A percentile compares a stretch with the other conserved stretches of the same genome.
Evolutionary conservation across 257 asterid species (phyloP).

Genomic region (Solanum paucissectum): DNA sequence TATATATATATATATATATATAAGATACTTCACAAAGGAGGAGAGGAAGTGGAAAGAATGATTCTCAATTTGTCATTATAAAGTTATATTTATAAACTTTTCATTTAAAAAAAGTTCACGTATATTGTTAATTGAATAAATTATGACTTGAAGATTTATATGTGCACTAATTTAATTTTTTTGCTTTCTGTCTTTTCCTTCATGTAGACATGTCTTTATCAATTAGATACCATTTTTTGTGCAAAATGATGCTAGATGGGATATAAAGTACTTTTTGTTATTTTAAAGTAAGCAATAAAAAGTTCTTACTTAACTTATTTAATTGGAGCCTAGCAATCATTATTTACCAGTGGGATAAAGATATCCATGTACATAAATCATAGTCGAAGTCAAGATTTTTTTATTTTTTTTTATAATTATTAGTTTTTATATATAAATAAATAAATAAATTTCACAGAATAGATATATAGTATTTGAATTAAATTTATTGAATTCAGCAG

Average conservation of each 20-base stretch:
- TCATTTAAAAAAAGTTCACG: not conserved
- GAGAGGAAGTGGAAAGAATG: constrained; percentile 10
- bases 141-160: not conserved
- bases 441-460: too few relatives aligned
- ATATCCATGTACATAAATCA: not conserved
- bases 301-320: constrained; percentile 18
- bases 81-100: not conserved
- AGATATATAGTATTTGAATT: not conserved
- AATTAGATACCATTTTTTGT: not conserved
- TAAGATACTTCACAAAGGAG: not conserved
- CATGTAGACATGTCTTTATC: constrained; percentile 8
- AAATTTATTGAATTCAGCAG: rapidly evolving
- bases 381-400: not conserved
- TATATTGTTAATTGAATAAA: not conserved
- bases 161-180: not conserved
- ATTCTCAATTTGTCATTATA: not conserved
- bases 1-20: not conserved
- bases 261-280: constrained; percentile 9
- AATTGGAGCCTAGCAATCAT: constrained; percentile 14
- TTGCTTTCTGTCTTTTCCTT: not conserved
- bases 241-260: constrained; percentile 11
- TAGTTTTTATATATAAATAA: not conserved
- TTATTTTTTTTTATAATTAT: too few relatives aligned
- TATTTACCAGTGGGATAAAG: not conserved
- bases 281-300: constrained; percentile 10